Conservation (phyloP, 2,329 filamentous ascomycete genomes). For the Cladosporium velox region DNA sequence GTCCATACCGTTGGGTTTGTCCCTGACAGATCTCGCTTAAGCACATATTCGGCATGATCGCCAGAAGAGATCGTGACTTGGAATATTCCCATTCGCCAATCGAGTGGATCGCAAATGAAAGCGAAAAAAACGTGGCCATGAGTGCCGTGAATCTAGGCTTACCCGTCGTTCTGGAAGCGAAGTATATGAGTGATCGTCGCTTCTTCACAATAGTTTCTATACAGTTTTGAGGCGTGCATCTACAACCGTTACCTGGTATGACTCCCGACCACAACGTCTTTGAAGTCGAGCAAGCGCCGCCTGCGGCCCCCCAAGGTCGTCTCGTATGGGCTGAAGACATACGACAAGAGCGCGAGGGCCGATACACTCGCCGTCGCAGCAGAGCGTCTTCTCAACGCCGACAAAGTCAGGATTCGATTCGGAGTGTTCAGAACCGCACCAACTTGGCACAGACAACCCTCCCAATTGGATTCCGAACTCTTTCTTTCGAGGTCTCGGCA, state of each 20-base stretch:
- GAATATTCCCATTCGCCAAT: neutral
- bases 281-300: neutral
- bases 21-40: slow-evolving; percentile 1
- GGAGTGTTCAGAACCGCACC: slow-evolving; percentile 3
- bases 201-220: neutral
- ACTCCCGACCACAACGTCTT: slow-evolving; percentile 4
- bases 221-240: slow-evolving; percentile 5
- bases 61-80: neutral
- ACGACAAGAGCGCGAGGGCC: slow-evolving; percentile 5
- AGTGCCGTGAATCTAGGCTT: slow-evolving; percentile 4
- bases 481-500: slow-evolving; percentile 9
- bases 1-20: neutral
- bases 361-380: neutral
- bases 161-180: neutral
- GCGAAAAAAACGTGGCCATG: slow-evolving; percentile 7
- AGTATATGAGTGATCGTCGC: slow-evolving; percentile 2
- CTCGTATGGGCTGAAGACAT: slow-evolving; percentile 4
- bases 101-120: slow-evolving; percentile 4
- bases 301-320: neutral
- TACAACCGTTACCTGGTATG: slow-evolving; percentile 4
- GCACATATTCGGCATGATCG: slow-evolving; percentile 1
- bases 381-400: slow-evolving; percentile 8
- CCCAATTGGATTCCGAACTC: slow-evolving; percentile 5
- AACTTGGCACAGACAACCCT: slow-evolving; percentile 5
- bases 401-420: slow-evolving; percentile 8